Conservation (phyloP, 1,139 yeast genomes). For the Candida labiduridarum region DNA sequence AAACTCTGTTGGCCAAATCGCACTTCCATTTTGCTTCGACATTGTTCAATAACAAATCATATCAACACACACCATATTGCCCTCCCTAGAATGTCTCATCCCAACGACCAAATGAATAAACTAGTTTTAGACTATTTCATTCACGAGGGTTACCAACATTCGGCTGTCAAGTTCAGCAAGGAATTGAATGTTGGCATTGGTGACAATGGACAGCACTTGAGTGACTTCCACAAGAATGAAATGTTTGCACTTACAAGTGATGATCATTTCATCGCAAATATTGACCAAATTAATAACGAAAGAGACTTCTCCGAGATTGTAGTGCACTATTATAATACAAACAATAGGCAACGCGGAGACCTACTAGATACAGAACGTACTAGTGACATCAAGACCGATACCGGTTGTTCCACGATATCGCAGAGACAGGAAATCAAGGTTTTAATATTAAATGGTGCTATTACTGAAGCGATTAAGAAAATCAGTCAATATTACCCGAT, state of each 20-base stretch:
- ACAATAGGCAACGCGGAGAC: not conserved
- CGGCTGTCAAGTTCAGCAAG: constrained; percentile 51
- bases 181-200: constrained; percentile 36
- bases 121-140: constrained; percentile 57
- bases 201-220: constrained; percentile 2
- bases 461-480: constrained; percentile 48
- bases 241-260: constrained; percentile 9
- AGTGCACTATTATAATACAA: constrained; percentile 17
- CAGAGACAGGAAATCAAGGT: constrained; percentile 51
- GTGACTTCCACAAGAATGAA: constrained; percentile 1
- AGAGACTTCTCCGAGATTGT: constrained; percentile 20
- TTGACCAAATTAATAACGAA: constrained; percentile 16
- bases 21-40: too few species aligned
- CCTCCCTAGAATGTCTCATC: not conserved
- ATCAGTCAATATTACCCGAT: constrained; percentile 55
- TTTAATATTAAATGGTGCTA: constrained; percentile 51
- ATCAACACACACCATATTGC: not conserved
- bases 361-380: not conserved
- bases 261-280: constrained; percentile 14
- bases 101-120: constrained; percentile 41
- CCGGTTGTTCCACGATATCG: constrained; percentile 51
- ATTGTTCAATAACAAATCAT: too few species aligned
- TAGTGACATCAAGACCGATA: constrained; percentile 17
- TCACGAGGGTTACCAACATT: constrained; percentile 59
- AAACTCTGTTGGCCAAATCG: too few species aligned